Base-by-base conservation (phyloP, 2,329 filamentous ascomycete species). In the Penicillium psychrosexuale region DNA sequence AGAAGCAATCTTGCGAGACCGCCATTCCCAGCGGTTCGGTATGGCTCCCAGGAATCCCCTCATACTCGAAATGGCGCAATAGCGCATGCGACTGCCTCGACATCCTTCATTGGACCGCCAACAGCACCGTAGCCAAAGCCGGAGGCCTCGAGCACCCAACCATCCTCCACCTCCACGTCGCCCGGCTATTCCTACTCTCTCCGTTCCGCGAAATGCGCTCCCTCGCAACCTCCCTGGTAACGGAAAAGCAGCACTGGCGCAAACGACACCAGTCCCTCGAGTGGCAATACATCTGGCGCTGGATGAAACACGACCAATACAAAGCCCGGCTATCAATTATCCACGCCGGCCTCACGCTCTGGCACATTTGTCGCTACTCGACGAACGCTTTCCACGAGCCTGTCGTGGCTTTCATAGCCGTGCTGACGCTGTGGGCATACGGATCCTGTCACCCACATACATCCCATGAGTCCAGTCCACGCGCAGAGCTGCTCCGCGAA, bases 41-140 rank as follows among this genome's bases (percentile, higher is more conserved):
- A 8, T 81, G 78, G 78, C 72, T 80, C 15, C 80, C 80, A 5
- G 69, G 73, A 3, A 77, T 78, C 22, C 72, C 74, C 1, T 72
- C 75, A 3, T 81, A 77, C 59, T 75, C 76, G 0, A 79, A 78
- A 51, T 76, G 73, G 74, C 71, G 74, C 31, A 76, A 76, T 57
- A 74, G 71, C 49, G 71, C 72, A 11, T 76, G 73, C 31, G 74
- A 76, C 53, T 75, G 73, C 46, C 61, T 85, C 3, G 82, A 85
- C 53, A 76, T 84, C 1, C 71, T 85, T 2, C 81, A 85, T 61
- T 84, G 82, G 82, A 75, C 77, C 17, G 82, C 82, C 3, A 83
- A 83, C 58, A 78, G 75, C 39, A 76, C 75, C 0, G 77, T 82
- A 30, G 78, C 79, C 5, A 75, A 76, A 46, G 69, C 75, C 1